Conservation (phyloP, 1,284 basidiomycete species). For the Taiwanofungus camphoratus region DNA sequence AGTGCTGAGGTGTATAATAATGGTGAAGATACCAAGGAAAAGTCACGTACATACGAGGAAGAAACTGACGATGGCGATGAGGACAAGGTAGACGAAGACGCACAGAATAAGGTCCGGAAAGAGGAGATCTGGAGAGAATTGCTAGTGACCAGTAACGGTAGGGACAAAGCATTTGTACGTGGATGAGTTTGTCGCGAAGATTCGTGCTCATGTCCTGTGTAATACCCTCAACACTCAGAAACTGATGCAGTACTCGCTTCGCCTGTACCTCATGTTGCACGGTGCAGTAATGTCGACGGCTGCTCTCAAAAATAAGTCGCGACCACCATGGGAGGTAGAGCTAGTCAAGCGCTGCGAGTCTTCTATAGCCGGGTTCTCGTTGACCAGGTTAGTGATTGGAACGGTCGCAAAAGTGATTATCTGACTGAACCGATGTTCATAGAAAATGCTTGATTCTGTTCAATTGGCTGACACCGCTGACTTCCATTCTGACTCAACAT, state of each 20-base stretch:
- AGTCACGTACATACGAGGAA: conserved; percentile 29
- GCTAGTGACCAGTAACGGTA: conserved; percentile 64
- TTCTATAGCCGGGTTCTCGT: conserved; percentile 60
- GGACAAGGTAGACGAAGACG: conserved; percentile 31
- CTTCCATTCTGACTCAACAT: conserved; percentile 60
- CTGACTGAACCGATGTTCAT: conserved; percentile 10
- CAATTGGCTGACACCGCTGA: conserved; percentile 75
- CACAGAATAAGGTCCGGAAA: conserved; percentile 38
- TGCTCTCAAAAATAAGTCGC: conserved; percentile 38
- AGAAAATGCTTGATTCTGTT: conserved; percentile 77
- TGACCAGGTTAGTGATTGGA: conserved; percentile 51
- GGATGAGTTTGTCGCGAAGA: background rate
- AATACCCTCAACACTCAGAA: too few relatives aligned
- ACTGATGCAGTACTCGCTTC: conserved; percentile 76
- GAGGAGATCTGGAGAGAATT: conserved; percentile 77
- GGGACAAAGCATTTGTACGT: conserved; percentile 79
- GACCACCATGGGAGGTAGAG: conserved; percentile 48
- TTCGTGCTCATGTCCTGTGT: conserved; percentile 4
- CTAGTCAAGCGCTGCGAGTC: conserved; percentile 53
- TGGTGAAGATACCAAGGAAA: conserved; percentile 32
- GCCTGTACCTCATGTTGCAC: conserved; percentile 69
- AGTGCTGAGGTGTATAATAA: conserved; percentile 33
- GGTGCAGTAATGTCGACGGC: conserved; percentile 39
- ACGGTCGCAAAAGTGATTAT: too few relatives aligned
- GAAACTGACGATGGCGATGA: conserved; percentile 39